Evolutionary conservation across 1,284 basidiomycete species (phyloP).

Genomic region (Ustilago crameri): DNA sequence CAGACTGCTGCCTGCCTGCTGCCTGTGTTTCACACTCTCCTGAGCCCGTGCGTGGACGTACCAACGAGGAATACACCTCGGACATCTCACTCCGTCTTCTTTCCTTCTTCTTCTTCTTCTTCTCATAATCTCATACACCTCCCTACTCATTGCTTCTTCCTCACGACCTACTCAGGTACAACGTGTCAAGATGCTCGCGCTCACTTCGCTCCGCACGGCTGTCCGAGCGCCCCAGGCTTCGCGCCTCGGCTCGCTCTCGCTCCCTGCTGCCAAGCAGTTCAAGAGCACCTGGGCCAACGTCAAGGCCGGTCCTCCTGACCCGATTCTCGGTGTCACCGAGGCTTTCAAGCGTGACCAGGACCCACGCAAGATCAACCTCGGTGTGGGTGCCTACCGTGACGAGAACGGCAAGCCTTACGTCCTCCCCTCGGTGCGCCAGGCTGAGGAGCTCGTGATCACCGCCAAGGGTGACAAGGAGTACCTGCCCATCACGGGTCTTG

Average conservation of each 20-base stretch:
- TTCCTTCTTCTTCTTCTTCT: neutral
- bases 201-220: conserved; percentile 42
- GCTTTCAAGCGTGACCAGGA: conserved; percentile 87
- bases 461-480: conserved; percentile 94
- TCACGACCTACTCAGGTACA: neutral
- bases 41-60: neutral
- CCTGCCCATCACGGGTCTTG: conserved; percentile 91
- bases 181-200: conserved; percentile 37
- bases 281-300: conserved; percentile 85
- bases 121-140: conserved; percentile 1
- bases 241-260: conserved; percentile 27
- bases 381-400: conserved; percentile 85
- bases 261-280: conserved; percentile 56
- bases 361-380: conserved; percentile 95
- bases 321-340: conserved; percentile 94
- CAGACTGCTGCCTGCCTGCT: neutral
- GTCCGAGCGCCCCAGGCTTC: conserved; percentile 35
- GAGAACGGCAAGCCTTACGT: conserved; percentile 95
- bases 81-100: neutral
- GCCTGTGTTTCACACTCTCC: neutral
- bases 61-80: neutral
- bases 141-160: conserved; percentile 1
- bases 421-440: conserved; percentile 88
- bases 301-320: conserved; percentile 87
- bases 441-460: conserved; percentile 80